Evolutionary conservation across 768 basidiomycete species (phyloP), one percentile per base, ranked within the genome.

Genomic region (Mycena chlorophos): DNA sequence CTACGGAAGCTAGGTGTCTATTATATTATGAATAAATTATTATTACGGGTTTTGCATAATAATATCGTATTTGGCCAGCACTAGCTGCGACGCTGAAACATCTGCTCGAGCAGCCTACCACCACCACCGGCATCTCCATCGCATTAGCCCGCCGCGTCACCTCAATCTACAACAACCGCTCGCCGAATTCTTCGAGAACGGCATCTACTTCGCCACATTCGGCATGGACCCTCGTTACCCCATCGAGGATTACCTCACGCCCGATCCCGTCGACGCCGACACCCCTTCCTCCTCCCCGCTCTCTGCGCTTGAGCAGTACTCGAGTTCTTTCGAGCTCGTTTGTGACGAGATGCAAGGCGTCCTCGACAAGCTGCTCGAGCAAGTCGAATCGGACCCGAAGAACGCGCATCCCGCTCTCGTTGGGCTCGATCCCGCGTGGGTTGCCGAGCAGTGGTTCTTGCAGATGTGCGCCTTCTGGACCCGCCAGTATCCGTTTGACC

Each of bases 161-260:
- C 4, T 30, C 22, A 22, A 51, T 63, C 19, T 54, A 49, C 29
- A 64, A 64, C 46, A 39, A 37, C 29, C 55, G 58, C 19, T 37
- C 62, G 62, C 31, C 10, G 58, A 61, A 29, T 60, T 64, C 38
- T 54, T 62, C 47, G 20, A 48, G 16, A 46, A 62, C n/a, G 49
- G 60, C 23, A 28, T 64, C 29, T 64, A 62, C 51, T 64, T 64
- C 38, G 26, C 40, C 26, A 58, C 63, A 4, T 57, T 64, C 48
- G 30, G 54, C 38, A 55, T 62, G 27, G 62, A 64, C 34, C 63
- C 63, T 20, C 61, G 61, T 62, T 49, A 39, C 42, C 17, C 22
- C 54, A 26, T 31, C 43, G 27, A 30, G n/a, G 20, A 12, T 25
- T 37, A 16, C 13, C 17, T 39, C 16, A n/a, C 34, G 16, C 54